Base-by-base conservation (phyloP, 345 rosid species). In the Camelina hispida region DNA sequence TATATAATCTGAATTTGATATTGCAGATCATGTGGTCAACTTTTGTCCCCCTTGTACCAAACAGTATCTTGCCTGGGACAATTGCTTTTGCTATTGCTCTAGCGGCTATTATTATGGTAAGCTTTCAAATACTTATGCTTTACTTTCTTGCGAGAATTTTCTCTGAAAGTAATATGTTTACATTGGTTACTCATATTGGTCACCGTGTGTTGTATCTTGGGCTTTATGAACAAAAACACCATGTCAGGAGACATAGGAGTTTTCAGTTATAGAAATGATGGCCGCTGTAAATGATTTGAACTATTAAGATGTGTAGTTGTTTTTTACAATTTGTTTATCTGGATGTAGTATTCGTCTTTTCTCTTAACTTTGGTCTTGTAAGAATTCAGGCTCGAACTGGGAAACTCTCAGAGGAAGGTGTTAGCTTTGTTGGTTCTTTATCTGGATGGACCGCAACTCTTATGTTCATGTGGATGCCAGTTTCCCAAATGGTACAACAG, bases 381-480 rank as follows among this genome's bases (percentile, higher is more conserved):
- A 78, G 68, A 75, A 83, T 89, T 83, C 90, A 93, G 98, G 91
- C 94, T 71, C 80, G 90, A 65, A 84, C 60, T 0, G 97, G 94
- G 28, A 87, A 81, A 81, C 96, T 93, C 66, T 43, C 97, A 0
- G 86, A 85, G 74, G 66, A 87, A 86, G 87, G 87, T 62, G 87
- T 81, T 67, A 87, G 78, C 78, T 83, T 93, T 63, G 75, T 93
- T 4, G 88, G 87, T 53, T 83, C 83, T 57, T 48, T 88, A 83
- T 88, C 95, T 77, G 98, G 98, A 77, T 93, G 97, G 98, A 88
- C 97, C 28, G 95, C 98, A 7, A 93, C 98, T 15, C 87, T 93
- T 75, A 91, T 93, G 70, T 93, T 93, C 85, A 93, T 93, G 98
- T 91, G 97, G 96, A 93, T 93, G 96, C 94, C 96, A 52, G 90